Base-by-base conservation (phyloP, 306 rosid genomes). In the Quercus robur region DNA sequence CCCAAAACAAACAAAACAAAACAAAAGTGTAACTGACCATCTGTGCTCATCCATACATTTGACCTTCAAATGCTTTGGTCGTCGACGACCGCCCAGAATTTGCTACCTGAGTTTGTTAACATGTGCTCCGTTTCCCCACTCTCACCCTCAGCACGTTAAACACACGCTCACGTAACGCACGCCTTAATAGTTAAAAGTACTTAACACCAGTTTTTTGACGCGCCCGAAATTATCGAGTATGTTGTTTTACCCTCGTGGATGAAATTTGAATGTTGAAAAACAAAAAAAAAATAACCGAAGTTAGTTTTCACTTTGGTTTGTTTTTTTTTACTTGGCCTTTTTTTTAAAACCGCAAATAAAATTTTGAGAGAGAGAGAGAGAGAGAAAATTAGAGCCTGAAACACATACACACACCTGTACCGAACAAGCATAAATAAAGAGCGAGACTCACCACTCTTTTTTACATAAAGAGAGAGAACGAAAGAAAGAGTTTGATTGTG, bases 11-110 rank as follows among this genome's bases (percentile, higher is more conserved):
- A 75, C 54, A 25, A 25, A 25, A 25, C 28, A 75, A 75, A 80
- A 83, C 44, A 78, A 75, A 73, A 28, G 76, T 21, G 81, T 73
- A 83, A 88, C 57, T 79, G 78, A 80, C 55, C 30, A 49, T 38
- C 66, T 79, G 77, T 69, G 79, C 79, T 81, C 76, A 74, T 66
- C 81, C 86, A 59, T 73, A 76, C 61, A 75, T 85, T 85, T 88
- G 87, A 81, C 85, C 83, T 70, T 64, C 44, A 52, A 26, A 26
- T 58, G 44, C 81, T 28, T 26, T 17, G 38, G 79, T 87, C 70
- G 38, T 74, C 33, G 20, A 75, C 26, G 80, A 52, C 59, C 23
- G 73, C 77, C 80, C 78, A 71, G 70, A 77, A 71, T 55, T 83
- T 54, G 77, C 82, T 54, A 75, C 83, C 84, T 76, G 82, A 73